A percentile compares a stretch with the other conserved stretches of the same genome.
Evolutionary conservation across 495 filamentous ascomycete species (phyloP).

Genomic region (Aspergillus ellipticus): DNA sequence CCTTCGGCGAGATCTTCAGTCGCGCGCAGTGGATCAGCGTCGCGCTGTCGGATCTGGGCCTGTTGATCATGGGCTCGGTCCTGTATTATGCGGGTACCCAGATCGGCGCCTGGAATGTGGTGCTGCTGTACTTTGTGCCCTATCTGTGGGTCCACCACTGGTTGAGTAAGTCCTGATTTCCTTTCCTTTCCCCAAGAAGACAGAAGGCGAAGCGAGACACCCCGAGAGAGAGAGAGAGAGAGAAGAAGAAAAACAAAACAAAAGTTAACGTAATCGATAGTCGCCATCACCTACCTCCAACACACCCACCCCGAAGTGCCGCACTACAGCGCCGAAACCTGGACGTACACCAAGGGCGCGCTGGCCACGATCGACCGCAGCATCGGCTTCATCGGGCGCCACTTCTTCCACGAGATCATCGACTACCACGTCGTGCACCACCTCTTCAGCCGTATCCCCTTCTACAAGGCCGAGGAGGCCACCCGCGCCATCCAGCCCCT

Average conservation of each 20-base stretch:
- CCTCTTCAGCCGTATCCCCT: constrained; percentile 79
- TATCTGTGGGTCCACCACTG: constrained; percentile 63
- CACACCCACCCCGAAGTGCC: constrained; percentile 83
- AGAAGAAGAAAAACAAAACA: too few species aligned
- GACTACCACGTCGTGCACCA: constrained; percentile 92
- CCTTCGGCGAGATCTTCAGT: constrained; percentile 58
- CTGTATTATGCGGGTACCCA: constrained; percentile 42
- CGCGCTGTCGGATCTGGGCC: constrained; percentile 56
- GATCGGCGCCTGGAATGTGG: constrained; percentile 49
- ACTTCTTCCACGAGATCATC: constrained; percentile 85
- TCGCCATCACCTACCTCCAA: constrained; percentile 85
- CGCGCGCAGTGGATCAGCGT: constrained; percentile 53
- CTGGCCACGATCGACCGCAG: constrained; percentile 86
- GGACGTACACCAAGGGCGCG: constrained; percentile 84
- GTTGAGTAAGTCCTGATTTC: constrained; percentile 39
- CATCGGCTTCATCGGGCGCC: constrained; percentile 82
- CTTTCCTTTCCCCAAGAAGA: too few species aligned
- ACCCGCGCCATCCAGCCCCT: constrained; percentile 77
- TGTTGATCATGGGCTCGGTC: constrained; percentile 41
- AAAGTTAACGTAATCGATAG: too few species aligned
- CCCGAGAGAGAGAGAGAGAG: too few species aligned
- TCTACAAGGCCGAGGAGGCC: constrained; percentile 89
- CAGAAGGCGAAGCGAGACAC: too few species aligned
- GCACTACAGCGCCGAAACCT: constrained; percentile 72
- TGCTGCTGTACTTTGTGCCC: constrained; percentile 50